phyloP scores from a whole-genome alignment of 1,284 basidiomycete genomes.

The Sphagnurus paluster region DNA sequence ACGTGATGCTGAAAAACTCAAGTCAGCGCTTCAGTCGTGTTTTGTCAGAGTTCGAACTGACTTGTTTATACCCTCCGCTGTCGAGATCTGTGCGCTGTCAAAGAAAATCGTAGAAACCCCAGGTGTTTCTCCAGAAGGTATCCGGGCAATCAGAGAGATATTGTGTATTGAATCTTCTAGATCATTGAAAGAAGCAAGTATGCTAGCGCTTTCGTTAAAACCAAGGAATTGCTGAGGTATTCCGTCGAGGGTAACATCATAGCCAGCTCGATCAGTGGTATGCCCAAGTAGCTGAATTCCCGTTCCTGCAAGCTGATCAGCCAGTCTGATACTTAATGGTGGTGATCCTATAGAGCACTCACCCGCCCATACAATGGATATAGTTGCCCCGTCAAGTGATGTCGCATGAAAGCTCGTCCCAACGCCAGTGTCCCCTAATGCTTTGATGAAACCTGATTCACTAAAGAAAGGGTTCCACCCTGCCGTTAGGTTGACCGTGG shows the following conservation, averaged over 20 bases:
- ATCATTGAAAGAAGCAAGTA: constrained; percentile 43
- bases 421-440: constrained; percentile 44
- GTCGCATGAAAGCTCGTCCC: constrained; percentile 65
- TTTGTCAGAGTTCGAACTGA: constrained; percentile 23
- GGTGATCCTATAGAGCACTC: constrained; percentile 22
- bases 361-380: constrained; percentile 66
- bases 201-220: constrained; percentile 27
- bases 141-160: constrained; percentile 43
- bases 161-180: constrained; percentile 46
- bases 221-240: constrained; percentile 14
- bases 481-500: constrained; percentile 43
- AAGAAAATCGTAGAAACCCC: neutral
- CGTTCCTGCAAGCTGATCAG: constrained; percentile 40
- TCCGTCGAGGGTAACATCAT: constrained; percentile 49
- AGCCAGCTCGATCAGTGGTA: constrained; percentile 37
- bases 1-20: constrained; percentile 32
- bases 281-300: constrained; percentile 54
- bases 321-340: neutral
- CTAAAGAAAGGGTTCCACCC: constrained; percentile 70
- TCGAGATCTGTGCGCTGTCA: constrained; percentile 7
- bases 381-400: constrained; percentile 50
- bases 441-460: constrained; percentile 45
- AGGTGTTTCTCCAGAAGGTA: constrained; percentile 28
- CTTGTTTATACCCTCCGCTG: constrained; percentile 23
- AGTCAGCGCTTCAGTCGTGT: neutral